A percentile compares a stretch with the other conserved stretches of the same genome.
These are phyloP conservation scores for Chytriomyces hyalinus DNA, from an alignment of 192 early-diverging fungal species.

Conservation along the genomic window DNA sequence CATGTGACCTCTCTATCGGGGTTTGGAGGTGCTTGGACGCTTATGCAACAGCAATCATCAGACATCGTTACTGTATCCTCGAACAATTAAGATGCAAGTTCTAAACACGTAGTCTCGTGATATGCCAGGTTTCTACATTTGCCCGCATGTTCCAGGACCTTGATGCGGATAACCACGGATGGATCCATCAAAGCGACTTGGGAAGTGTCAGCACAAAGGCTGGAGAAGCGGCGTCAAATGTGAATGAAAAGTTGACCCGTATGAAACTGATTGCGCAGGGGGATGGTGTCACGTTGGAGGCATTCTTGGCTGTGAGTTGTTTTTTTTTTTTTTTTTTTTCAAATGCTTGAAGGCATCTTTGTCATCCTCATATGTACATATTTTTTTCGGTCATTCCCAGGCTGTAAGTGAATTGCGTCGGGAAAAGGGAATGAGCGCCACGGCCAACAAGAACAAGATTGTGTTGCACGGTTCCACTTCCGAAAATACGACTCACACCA, in stretches of 20 bases:
- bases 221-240: constrained; percentile 50
- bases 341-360: not conserved
- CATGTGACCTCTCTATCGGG: no score
- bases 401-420: constrained; percentile 53
- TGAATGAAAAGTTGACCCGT: constrained; percentile 46
- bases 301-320: constrained; percentile 49
- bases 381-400: constrained; percentile 7
- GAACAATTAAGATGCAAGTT: no score
- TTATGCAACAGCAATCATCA: no score
- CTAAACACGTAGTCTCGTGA: not conserved
- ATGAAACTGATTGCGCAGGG: constrained; percentile 39
- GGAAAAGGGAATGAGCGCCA: constrained; percentile 52
- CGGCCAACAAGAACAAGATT: constrained; percentile 77
- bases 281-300: constrained; percentile 56
- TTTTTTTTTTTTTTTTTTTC: not conserved
- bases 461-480: constrained; percentile 79
- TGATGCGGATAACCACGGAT: constrained; percentile 51
- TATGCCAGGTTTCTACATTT: constrained; percentile 44
- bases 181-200: constrained; percentile 53
- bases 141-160: constrained; percentile 52
- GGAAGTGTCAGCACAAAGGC: constrained; percentile 57
- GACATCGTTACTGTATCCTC: no score
- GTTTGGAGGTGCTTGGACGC: no score
- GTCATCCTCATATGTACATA: not conserved
- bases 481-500: constrained; percentile 91